Evolutionary conservation across 2,329 filamentous ascomycete genomes (phyloP), one percentile per base, ranked within the genome.

Genomic region (Chalaropsis ovoidea): DNA sequence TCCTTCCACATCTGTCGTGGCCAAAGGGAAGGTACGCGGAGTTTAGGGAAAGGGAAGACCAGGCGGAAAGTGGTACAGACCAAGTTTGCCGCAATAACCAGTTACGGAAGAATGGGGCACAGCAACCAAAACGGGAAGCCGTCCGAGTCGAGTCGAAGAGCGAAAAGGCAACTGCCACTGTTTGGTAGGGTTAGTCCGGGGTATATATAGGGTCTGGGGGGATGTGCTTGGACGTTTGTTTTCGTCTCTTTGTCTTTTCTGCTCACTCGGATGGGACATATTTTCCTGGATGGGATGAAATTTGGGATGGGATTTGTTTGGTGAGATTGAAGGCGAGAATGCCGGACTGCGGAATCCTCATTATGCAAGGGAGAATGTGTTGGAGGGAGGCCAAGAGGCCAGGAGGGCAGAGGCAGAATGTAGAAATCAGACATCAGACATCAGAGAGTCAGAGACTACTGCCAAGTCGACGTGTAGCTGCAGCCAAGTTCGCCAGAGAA

Each of bases 271-370:
- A 31, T 56, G n/a, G 52, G 52, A 56, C 3, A 58, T 58, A 39
- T 58, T 10, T 58, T 19, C 54, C 54, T 58, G 15, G 27, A 19
- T 19, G n/a, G 27, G 54, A 39, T 39, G 8, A 35, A 58, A n/a
- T 39, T 19, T n/a, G 8, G 24, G 31, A 4, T 35, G 17, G 24
- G n/a, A 17, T 39, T 35, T 58, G 54, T 58, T 58, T 58, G 27
- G n/a, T 58, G 27, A 58, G 54, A 19, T 58, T 39, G 54, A 39
- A n/a, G 54, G n/a, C 31, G 11, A 58, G 31, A 58, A 58, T 58
- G 54, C 54, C 27, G 54, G 54, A 35, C 27, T 58, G 27, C 54
- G 31, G 27, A 35, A 58, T 58, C 54, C 54, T 58, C 17, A 19
- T 39, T 17, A 17, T 58, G 31, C 54, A 58, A 31, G 54, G 54